A percentile compares a stretch with the other conserved stretches of the same genome.
phyloP scores from a whole-genome alignment of 2,329 filamentous ascomycete species.

The Neopestalotiopsis sp. region DNA sequence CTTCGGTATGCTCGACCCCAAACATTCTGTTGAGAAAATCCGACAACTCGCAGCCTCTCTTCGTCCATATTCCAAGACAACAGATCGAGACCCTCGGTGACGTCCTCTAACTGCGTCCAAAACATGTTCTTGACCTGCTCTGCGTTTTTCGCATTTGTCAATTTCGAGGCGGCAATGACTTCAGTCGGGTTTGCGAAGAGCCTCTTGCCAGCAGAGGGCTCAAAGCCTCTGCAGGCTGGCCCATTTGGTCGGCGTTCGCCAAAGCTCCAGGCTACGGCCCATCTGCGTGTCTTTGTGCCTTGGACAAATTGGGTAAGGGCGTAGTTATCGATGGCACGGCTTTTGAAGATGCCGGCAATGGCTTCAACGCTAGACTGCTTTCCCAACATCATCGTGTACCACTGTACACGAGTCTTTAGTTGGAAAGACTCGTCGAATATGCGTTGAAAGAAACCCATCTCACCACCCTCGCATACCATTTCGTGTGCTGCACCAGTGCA shows the following conservation, averaged over 20 bases:
- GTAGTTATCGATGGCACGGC: constrained; percentile 72
- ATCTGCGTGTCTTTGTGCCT: constrained; percentile 78
- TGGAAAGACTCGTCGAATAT: constrained; percentile 73
- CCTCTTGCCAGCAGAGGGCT: constrained; percentile 43
- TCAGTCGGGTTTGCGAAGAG: constrained; percentile 50
- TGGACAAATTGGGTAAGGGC: constrained; percentile 82
- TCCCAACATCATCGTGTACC: constrained; percentile 93
- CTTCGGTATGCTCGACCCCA: constrained; percentile 79
- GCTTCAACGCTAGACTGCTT: constrained; percentile 73
- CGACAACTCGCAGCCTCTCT: constrained; percentile 58
- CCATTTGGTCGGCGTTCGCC: constrained; percentile 63
- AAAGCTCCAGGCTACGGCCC: constrained; percentile 92
- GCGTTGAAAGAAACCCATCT: constrained; percentile 73
- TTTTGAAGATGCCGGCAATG: constrained; percentile 63
- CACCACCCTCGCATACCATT: constrained; percentile 84
- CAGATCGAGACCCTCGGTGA: constrained; percentile 63
- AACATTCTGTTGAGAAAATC: constrained; percentile 72
- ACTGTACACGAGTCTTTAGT: constrained; percentile 68
- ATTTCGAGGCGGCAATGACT: constrained; percentile 42
- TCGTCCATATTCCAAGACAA: constrained; percentile 67
- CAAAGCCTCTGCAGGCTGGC: constrained; percentile 48
- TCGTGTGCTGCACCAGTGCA: constrained; percentile 80
- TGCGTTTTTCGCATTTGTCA: constrained; percentile 26
- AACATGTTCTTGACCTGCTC: constrained; percentile 35
- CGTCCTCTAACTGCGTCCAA: constrained; percentile 43